phyloP scores from a whole-genome alignment of 257 asterid genomes.

The Salvia hispanica region DNA sequence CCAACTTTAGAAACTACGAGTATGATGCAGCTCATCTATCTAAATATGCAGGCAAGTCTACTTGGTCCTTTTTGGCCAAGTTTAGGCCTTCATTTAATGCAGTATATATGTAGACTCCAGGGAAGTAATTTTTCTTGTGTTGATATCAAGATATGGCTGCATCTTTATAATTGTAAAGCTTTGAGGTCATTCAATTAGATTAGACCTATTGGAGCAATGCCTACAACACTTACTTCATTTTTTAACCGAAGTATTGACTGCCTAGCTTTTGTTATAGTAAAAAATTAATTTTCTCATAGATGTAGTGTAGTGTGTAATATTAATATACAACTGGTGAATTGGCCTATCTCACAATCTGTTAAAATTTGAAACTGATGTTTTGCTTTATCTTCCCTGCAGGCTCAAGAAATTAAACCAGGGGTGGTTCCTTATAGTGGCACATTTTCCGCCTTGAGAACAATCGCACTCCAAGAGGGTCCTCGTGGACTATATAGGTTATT shows the following conservation, averaged over 20 bases:
- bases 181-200: neutral
- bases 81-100: too few species aligned
- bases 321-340: neutral
- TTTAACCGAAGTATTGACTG: neutral
- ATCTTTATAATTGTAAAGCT: conserved; percentile 6
- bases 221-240: neutral
- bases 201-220: neutral
- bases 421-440: conserved; percentile 77
- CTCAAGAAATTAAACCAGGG: conserved; percentile 68
- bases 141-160: neutral
- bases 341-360: conserved; percentile 1
- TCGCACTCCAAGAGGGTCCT: conserved; percentile 81
- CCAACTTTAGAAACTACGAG: neutral
- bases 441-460: conserved; percentile 75
- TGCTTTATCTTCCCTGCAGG: conserved; percentile 44
- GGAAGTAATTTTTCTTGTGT: neutral
- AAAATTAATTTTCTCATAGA: neutral
- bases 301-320: neutral
- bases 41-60: neutral
- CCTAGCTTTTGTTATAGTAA: neutral
- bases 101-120: too few species aligned
- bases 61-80: too few species aligned
- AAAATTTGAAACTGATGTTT: conserved; percentile 19
- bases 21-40: too few species aligned
- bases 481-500: conserved; percentile 90